Evolutionary conservation across 169 alveolate species (phyloP).

Genomic region (Eimeria maxima): DNA sequence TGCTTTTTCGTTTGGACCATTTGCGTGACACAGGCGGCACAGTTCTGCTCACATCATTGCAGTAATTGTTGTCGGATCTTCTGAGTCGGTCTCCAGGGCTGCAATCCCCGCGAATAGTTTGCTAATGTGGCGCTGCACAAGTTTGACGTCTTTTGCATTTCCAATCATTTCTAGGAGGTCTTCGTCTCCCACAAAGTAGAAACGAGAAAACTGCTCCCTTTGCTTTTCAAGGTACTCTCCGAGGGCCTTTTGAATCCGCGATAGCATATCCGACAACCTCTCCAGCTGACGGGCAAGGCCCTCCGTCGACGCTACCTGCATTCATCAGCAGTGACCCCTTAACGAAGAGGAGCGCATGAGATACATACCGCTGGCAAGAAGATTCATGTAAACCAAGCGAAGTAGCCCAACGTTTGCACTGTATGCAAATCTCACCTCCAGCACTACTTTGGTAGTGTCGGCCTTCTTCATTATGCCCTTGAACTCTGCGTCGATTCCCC

Average conservation of each 20-base stretch:
- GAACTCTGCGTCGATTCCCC: slow-evolving; percentile 96
- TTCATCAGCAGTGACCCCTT: not conserved
- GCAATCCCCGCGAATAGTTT: slow-evolving; percentile 99
- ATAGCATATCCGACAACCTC: slow-evolving; percentile 95
- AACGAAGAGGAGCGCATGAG: not conserved
- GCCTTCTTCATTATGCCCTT: slow-evolving; percentile 96
- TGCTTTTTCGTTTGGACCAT: not conserved
- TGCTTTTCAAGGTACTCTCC: slow-evolving; percentile 98
- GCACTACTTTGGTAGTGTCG: slow-evolving; percentile 76
- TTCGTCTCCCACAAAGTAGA: slow-evolving; percentile 99
- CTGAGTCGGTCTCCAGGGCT: slow-evolving; percentile 83
- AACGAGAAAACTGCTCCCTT: slow-evolving; percentile 98
- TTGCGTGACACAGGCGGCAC: not conserved
- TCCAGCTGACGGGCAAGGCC: slow-evolving; percentile 96
- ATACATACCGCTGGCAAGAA: not conserved
- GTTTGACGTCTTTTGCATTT: slow-evolving; percentile 96
- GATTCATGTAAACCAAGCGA: not conserved
- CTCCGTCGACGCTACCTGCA: slow-evolving; percentile 90
- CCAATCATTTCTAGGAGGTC: slow-evolving; percentile 99
- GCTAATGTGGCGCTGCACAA: slow-evolving; percentile 97
- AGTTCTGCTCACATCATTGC: slow-evolving; percentile 75
- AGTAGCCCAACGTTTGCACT: not conserved
- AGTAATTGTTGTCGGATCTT: slow-evolving; percentile 70
- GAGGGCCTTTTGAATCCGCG: slow-evolving; percentile 97
- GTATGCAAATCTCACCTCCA: slow-evolving; percentile 20